Base-by-base conservation (phyloP, 2,329 filamentous ascomycete species). In the Coleophoma crateriformis region DNA sequence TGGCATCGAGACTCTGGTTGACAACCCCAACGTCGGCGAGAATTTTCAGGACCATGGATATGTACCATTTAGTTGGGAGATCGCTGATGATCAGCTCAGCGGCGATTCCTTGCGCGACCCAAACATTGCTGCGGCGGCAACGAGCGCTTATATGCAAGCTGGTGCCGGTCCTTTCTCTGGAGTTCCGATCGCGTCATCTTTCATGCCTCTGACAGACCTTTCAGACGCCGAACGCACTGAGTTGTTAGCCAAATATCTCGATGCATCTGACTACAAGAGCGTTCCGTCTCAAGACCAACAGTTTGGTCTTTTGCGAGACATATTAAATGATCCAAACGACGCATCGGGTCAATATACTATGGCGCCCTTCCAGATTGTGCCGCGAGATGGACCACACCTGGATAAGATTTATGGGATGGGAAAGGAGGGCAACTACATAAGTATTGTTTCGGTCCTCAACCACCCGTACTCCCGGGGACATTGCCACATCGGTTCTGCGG, bases 401-500 rank as follows among this genome's bases (percentile, higher is more conserved):
- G 50, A 50, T 39, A 50, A 48, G 2, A 48, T 57, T 13, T 53
- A 50, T 40, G 53, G 44, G 8, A 47, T 51, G 33, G 53, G 51
- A 19, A 52, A 53, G 13, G 52, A 53, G 19, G 49, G 45, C 13
- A 48, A 48, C 38, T 50, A 48, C 33, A 50, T 73, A 6, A 53
- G 54, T 35, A 48, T 67, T 17, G 53, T 63, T 10, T 56, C 60
- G 2, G 61, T 68, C 15, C 64, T 68, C 51, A 67, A 64, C 34
- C 57, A 71, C 50, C 66, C 70, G 1, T 64, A 72, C 39, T 73
- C 71, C 1, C 65, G 71, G 15, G 73, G 71, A 2, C 66, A 51
- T 14, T 57, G 71, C 0, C 72, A 75, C 50, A 68, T 75, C 41
- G 54, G 54, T 0, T 72, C 69, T 0, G 40, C 67, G 0, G 61